Evolutionary conservation across 192 early-diverging fungal genomes (phyloP).

Genomic region (Coemansia sp.): DNA sequence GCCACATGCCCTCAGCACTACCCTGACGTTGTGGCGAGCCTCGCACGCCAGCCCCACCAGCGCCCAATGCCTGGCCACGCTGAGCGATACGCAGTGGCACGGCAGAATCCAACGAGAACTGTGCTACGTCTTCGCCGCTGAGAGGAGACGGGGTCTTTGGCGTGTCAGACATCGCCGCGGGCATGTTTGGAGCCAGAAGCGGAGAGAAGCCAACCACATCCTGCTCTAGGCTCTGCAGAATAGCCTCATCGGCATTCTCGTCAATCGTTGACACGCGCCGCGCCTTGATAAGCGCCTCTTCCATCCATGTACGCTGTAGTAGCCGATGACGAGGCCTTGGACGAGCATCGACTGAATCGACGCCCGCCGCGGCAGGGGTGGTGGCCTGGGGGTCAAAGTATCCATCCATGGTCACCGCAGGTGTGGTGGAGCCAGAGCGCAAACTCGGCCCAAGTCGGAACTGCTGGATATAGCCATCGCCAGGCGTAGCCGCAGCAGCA

Average conservation of each 20-base stretch:
- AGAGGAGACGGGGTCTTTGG: constrained; percentile 12
- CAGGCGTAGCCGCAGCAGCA: background rate
- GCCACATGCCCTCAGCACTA: constrained; percentile 9
- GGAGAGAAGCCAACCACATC: background rate
- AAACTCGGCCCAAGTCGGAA: constrained; percentile 55
- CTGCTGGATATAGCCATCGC: constrained; percentile 51
- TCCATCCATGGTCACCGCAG: constrained; percentile 57
- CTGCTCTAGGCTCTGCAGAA: constrained; percentile 44
- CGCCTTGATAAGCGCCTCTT: constrained; percentile 56
- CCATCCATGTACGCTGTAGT: constrained; percentile 58
- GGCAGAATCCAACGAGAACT: constrained; percentile 11
- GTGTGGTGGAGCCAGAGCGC: constrained; percentile 47
- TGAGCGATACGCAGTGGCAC: constrained; percentile 19
- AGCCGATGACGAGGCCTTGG: constrained; percentile 48
- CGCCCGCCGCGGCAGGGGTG: background rate
- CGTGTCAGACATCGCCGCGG: constrained; percentile 2
- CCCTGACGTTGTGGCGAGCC: constrained; percentile 17
- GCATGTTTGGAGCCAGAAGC: constrained; percentile 1
- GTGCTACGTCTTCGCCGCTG: constrained; percentile 21
- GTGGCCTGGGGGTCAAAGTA: constrained; percentile 46
- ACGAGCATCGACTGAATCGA: constrained; percentile 7
- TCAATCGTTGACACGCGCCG: constrained; percentile 55
- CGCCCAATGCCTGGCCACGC: constrained; percentile 25
- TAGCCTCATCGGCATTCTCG: constrained; percentile 50
- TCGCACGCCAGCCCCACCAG: background rate